phyloP scores from a whole-genome alignment of 179 eudicot species.

The Dionaea muscipula region DNA sequence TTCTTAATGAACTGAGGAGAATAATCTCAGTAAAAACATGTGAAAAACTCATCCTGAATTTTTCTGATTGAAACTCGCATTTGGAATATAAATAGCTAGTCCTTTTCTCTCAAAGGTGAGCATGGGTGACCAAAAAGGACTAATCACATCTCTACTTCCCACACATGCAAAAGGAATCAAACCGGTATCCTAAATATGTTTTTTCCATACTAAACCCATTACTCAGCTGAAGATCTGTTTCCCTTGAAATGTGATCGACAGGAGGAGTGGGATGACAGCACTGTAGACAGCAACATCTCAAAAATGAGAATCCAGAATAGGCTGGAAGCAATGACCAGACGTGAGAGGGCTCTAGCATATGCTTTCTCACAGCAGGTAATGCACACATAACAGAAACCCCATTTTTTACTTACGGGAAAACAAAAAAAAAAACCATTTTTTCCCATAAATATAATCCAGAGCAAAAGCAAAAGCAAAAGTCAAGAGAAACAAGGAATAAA shows the following conservation, averaged over 20 bases:
- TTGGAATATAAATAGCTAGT: too few species aligned
- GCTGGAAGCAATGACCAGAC: slow-evolving; percentile 69
- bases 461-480: too few species aligned
- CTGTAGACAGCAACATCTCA: slow-evolving; percentile 45
- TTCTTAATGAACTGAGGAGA: not conserved
- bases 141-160: too few species aligned
- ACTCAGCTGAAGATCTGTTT: not conserved
- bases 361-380: slow-evolving; percentile 83
- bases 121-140: too few species aligned
- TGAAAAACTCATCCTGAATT: too few species aligned
- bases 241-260: slow-evolving; percentile 13
- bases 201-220: not conserved
- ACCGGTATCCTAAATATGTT: not conserved
- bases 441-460: too few species aligned
- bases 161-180: not conserved
- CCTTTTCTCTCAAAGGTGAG: too few species aligned
- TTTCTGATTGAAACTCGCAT: too few species aligned
- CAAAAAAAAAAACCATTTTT: too few species aligned
- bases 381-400: not conserved
- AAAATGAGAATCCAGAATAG: slow-evolving; percentile 54
- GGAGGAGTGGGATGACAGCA: slow-evolving; percentile 85
- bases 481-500: not conserved
- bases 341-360: slow-evolving; percentile 77
- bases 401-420: too few species aligned
- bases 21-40: too few species aligned